Evolutionary conservation across 176 grass and related monocot species (phyloP).

Genomic region (Tillandsia leiboldiana): DNA sequence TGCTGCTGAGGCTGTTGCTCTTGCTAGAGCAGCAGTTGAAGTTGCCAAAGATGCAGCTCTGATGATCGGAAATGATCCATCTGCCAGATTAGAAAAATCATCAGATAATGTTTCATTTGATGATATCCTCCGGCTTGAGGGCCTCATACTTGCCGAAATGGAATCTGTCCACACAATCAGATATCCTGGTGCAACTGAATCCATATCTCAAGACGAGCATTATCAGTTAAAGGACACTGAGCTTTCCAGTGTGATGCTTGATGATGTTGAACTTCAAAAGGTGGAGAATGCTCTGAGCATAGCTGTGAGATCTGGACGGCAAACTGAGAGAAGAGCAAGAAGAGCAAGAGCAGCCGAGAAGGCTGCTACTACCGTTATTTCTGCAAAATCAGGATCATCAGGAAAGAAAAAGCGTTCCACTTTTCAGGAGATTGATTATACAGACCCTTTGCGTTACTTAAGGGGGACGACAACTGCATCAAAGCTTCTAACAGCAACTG

Average conservation of each 20-base stretch:
- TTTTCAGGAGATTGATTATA: slow-evolving; percentile 30
- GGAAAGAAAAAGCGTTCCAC: slow-evolving; percentile 45
- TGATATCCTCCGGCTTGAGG: slow-evolving; percentile 12
- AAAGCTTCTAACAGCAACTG: slow-evolving; percentile 51
- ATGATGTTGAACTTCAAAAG: slow-evolving; percentile 23
- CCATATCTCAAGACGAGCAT: slow-evolving; percentile 8
- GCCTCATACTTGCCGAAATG: slow-evolving; percentile 22
- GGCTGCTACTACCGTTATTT: slow-evolving; percentile 21
- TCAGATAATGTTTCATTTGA: slow-evolving; percentile 8
- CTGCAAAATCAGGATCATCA: slow-evolving; percentile 14
- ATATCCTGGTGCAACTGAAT: slow-evolving; percentile 10
- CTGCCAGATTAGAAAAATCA: neutral
- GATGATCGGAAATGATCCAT: slow-evolving; percentile 26
- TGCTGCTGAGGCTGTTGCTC: slow-evolving; percentile 71
- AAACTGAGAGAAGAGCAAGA: slow-evolving; percentile 53
- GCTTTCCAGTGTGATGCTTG: slow-evolving; percentile 28
- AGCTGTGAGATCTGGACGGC: slow-evolving; percentile 56
- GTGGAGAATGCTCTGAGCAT: slow-evolving; percentile 19
- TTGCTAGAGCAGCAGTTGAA: slow-evolving; percentile 76
- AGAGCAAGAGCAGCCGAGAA: slow-evolving; percentile 50
- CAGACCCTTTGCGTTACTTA: slow-evolving; percentile 42
- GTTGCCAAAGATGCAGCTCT: slow-evolving; percentile 59
- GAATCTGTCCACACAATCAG: neutral
- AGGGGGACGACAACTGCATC: slow-evolving; percentile 35
- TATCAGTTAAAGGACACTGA: slow-evolving; percentile 17